phyloP scores from a whole-genome alignment of 148 eudicot species.

The Mesembryanthemum crystallinum region DNA sequence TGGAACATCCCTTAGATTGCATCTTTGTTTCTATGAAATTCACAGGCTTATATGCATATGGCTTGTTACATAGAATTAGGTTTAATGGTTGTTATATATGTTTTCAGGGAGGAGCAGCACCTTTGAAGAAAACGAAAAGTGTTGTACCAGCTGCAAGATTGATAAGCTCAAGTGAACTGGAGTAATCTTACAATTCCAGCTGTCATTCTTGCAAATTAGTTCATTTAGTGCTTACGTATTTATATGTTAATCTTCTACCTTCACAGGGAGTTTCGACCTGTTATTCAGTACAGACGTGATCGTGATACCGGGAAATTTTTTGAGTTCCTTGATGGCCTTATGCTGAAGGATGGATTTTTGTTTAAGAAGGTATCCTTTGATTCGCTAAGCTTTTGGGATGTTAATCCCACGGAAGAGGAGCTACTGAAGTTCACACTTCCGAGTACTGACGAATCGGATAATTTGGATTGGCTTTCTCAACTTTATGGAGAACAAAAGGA shows the following conservation, averaged over 20 bases:
- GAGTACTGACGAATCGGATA: conserved; percentile 57
- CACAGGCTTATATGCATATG: not conserved
- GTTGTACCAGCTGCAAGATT: conserved; percentile 72
- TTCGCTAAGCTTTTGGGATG: conserved; percentile 74
- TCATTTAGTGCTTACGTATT: not conserved
- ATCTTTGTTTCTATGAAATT: not conserved
- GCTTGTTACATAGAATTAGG: not conserved
- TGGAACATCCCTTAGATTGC: not conserved
- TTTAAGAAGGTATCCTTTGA: conserved; percentile 77
- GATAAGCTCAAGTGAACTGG: conserved; percentile 76
- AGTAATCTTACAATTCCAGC: conserved; percentile 46
- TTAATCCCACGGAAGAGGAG: conserved; percentile 77
- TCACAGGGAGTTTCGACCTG: conserved; percentile 88
- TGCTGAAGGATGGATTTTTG: conserved; percentile 87
- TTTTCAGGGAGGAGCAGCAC: conserved; percentile 75
- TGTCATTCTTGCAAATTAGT: conserved; percentile 1
- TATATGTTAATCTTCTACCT: conserved; percentile 20
- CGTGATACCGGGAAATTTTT: conserved; percentile 72
- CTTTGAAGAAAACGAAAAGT: conserved; percentile 42
- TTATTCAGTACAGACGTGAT: conserved; percentile 74
- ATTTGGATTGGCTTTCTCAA: conserved; percentile 80
- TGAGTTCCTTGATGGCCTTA: conserved; percentile 81
- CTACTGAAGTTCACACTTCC: conserved; percentile 72
- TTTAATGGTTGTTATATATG: conserved; percentile 5
- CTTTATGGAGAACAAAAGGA: conserved; percentile 82